Base-by-base conservation (phyloP, 2,329 filamentous ascomycete species). In the Apiospora sp. region DNA sequence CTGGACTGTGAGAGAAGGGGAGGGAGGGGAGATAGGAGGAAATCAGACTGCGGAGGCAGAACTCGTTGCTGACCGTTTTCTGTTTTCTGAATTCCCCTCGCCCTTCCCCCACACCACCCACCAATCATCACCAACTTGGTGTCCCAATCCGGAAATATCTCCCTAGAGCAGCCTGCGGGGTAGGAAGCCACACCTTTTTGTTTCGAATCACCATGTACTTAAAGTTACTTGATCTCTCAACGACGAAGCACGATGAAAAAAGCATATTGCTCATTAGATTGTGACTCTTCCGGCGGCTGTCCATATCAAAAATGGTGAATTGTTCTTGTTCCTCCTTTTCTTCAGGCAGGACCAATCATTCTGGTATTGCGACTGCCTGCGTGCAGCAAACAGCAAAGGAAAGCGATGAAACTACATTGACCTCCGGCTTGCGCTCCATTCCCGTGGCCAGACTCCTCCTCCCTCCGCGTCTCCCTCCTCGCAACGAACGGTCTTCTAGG, bases 121-220 rank as follows among this genome's bases (percentile, higher is more conserved):
- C 54, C 54, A 61, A 61, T 61, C 54, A 61, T 61, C 54, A 61
- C 54, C 54, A 61, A 61, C 30, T 61, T 61, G 54, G 54, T 30
- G 30, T 61, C 54, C 54, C 30, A 37, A 61, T 61, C 54, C 22
- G 54, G 54, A n/a, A 61, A 61, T n/a, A 61, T 37, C 54, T 61
- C 54, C 54, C 54, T 37, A 16, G 19, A n/a, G 30, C 7, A 30
- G 54, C 19, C 37, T 61, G 54, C 54, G 30, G 54, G 54, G 24
- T 19, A 48, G 49, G 7, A 61, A 61, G 37, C 6, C 27, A 37
- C 14, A 14, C 48, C 10, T 34, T 30, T 30, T 61, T 27, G n/a
- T 27, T 54, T 54, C 12, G 49, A 41, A 41, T 10, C 37, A 14
- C 27, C 49, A 54, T 27, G 14, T 54, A 1, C 14, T 27, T n/a